Conservation (phyloP, 768 basidiomycete genomes). For the Baorangia bicolor region DNA sequence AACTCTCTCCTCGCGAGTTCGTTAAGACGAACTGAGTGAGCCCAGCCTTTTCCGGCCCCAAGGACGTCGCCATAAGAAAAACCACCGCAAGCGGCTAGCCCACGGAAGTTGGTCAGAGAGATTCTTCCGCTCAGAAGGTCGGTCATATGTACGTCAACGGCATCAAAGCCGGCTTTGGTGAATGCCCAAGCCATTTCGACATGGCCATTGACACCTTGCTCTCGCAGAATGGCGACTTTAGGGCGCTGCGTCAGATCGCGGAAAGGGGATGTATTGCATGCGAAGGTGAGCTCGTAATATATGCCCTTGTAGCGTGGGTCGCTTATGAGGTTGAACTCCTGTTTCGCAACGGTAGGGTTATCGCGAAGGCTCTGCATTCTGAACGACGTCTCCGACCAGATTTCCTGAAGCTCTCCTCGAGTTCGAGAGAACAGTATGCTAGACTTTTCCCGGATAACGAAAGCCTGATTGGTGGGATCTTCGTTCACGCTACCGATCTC, state of each 20-base stretch:
- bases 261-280: constrained; percentile 32
- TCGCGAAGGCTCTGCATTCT: constrained; percentile 90
- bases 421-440: constrained; percentile 60
- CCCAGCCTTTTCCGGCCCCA: constrained; percentile 98
- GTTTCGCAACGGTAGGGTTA: constrained; percentile 67
- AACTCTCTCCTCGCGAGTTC: constrained; percentile 75
- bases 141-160: constrained; percentile 97
- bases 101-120: constrained; percentile 69
- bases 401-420: constrained; percentile 70
- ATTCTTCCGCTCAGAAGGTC: constrained; percentile 79
- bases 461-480: constrained; percentile 53
- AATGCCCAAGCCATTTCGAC: constrained; percentile 99
- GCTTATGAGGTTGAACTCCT: constrained; percentile 80
- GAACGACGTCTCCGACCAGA: constrained; percentile 95
- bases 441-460: constrained; percentile 57
- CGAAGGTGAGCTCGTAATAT: constrained; percentile 73
- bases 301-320: constrained; percentile 60
- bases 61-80: constrained; percentile 99
- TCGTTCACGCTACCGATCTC: constrained; percentile 67
- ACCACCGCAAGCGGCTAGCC: constrained; percentile 94
- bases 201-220: constrained; percentile 98
- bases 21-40: constrained; percentile 91
- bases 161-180: constrained; percentile 88
- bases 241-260: constrained; percentile 57
- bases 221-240: constrained; percentile 91